These are phyloP conservation scores for Penicillium sp. DNA, from an alignment of 2,329 filamentous ascomycete species.

Conservation along the genomic window DNA sequence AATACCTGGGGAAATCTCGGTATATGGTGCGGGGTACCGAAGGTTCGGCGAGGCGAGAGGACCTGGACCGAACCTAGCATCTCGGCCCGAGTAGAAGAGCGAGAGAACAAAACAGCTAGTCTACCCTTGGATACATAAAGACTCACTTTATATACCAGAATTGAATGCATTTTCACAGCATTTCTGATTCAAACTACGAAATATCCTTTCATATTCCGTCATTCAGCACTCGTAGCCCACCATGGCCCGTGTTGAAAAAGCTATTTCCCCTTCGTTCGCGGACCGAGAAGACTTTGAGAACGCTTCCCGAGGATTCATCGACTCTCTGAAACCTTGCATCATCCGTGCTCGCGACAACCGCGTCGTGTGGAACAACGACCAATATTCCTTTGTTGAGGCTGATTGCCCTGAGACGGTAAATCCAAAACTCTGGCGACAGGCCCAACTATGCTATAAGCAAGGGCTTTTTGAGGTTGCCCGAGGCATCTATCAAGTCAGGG, in stretches of 20 bases:
- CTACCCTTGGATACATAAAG: no score
- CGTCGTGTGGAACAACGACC: background rate
- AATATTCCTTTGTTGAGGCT: background rate
- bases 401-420: conserved; percentile 35
- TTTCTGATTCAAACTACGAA: background rate
- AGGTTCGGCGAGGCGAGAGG: background rate
- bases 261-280: background rate
- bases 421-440: conserved; percentile 42
- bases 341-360: conserved; percentile 8
- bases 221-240: background rate
- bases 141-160: no score
- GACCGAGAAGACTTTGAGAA: conserved; percentile 8
- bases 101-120: no score
- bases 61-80: background rate
- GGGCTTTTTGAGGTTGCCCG: conserved; percentile 41
- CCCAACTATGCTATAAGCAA: conserved; percentile 34
- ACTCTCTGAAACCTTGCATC: conserved; percentile 17
- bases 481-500: conserved; percentile 48
- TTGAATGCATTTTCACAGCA: no score
- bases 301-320: conserved; percentile 25
- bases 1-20: background rate
- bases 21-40: background rate
- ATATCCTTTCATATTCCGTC: background rate
- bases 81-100: background rate
- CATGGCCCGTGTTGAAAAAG: background rate